Percentiles rank a stretch among this genome's conserved stretches.
phyloP scores from a whole-genome alignment of 257 asterid species.

The Rehmannia glutinosa region DNA sequence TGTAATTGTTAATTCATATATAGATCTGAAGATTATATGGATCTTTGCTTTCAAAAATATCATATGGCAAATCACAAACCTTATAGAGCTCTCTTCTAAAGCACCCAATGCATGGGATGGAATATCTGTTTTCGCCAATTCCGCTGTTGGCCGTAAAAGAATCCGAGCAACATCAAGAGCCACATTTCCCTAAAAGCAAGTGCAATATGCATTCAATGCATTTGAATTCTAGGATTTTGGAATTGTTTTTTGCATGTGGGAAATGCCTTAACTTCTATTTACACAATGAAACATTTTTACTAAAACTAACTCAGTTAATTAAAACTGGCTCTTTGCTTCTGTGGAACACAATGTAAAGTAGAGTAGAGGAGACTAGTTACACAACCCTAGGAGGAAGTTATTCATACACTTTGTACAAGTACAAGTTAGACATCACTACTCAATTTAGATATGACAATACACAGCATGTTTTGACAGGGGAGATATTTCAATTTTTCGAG shows the following conservation, averaged over 20 bases:
- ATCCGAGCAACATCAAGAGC: conserved; percentile 95
- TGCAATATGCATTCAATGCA: conserved; percentile 2
- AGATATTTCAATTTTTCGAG: neutral
- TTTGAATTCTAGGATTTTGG: neutral
- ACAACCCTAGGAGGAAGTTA: neutral
- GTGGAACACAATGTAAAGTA: neutral
- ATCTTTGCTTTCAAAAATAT: neutral
- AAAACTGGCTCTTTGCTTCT: neutral
- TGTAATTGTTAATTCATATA: conserved; percentile 9
- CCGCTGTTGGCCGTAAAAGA: conserved; percentile 72
- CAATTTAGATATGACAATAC: neutral
- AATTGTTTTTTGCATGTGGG: neutral
- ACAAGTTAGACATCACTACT: neutral
- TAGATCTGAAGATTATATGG: neutral
- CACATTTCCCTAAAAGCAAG: conserved; percentile 72
- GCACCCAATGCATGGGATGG: conserved; percentile 79
- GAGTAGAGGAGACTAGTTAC: too few relatives aligned
- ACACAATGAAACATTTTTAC: neutral
- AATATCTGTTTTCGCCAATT: conserved; percentile 82
- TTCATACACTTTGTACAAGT: neutral
- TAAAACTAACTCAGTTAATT: neutral
- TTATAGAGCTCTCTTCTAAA: conserved; percentile 65
- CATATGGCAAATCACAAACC: conserved; percentile 36
- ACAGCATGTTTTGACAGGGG: neutral
- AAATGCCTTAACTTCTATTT: neutral